Percentiles rank a stretch among this genome's conserved stretches.
Evolutionary conservation across 331 rosid genomes (phyloP).

Genomic region (Quercus lobata): DNA sequence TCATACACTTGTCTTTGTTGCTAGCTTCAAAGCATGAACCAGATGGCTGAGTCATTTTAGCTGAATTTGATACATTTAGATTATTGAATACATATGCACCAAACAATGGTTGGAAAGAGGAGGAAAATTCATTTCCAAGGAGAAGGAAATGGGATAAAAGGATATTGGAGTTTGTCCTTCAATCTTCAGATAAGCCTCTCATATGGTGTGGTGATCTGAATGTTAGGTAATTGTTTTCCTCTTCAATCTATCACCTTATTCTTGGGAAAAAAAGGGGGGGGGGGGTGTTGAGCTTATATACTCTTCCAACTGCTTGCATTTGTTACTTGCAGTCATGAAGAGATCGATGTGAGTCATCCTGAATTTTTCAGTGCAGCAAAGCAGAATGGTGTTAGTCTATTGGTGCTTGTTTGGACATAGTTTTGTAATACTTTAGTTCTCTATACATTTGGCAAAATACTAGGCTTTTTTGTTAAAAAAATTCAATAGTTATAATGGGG

Average conservation of each 20-base stretch:
- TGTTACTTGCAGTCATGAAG: slow-evolving; percentile 54
- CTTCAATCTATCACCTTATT: neutral
- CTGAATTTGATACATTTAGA: slow-evolving; percentile 76
- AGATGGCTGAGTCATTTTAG: slow-evolving; percentile 90
- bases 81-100: slow-evolving; percentile 85
- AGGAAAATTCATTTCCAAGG: slow-evolving; percentile 82
- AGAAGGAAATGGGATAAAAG: slow-evolving; percentile 99
- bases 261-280: neutral
- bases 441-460: neutral
- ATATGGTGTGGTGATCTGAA: slow-evolving; percentile 99
- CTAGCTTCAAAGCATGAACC: slow-evolving; percentile 92
- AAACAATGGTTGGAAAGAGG: slow-evolving; percentile 99
- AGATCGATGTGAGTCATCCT: slow-evolving; percentile 94
- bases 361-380: slow-evolving; percentile 87
- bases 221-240: slow-evolving; percentile 62
- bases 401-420: slow-evolving; percentile 11
- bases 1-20: slow-evolving; percentile 22
- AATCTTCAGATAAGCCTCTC: slow-evolving; percentile 83
- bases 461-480: neutral
- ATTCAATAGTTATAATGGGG: too few species aligned
- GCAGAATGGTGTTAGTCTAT: slow-evolving; percentile 45
- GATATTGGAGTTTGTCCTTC: slow-evolving; percentile 68
- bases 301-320: slow-evolving; percentile 15
- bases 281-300: neutral
- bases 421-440: slow-evolving; percentile 6